Evolutionary conservation across 2,329 filamentous ascomycete genomes (phyloP).

Genomic region (Colletotrichum zoysiae): DNA sequence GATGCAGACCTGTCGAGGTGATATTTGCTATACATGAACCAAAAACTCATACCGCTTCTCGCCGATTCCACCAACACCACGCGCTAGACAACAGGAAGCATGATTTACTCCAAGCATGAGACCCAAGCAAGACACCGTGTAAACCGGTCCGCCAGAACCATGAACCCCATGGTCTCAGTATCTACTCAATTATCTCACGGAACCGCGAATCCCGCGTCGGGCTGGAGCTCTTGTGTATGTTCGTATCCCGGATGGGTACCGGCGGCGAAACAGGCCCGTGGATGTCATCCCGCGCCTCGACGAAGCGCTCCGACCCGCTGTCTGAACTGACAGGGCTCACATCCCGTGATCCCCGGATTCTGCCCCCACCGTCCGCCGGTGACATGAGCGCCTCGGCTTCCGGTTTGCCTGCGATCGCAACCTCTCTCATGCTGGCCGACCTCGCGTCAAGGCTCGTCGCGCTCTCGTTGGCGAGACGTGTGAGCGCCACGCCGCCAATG

Average conservation of each 20-base stretch:
- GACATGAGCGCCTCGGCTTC: not conserved
- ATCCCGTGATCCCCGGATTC: conserved; percentile 48
- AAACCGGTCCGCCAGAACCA: not conserved
- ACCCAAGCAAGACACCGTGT: not conserved
- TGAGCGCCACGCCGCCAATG: conserved; percentile 63
- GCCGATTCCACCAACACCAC: not conserved
- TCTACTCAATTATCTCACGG: conserved; percentile 65
- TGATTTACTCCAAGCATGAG: not conserved
- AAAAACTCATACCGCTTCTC: not conserved
- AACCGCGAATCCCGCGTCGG: conserved; percentile 71
- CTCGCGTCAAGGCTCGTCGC: conserved; percentile 58
- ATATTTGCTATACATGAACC: not conserved
- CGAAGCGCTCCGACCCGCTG: conserved; percentile 49
- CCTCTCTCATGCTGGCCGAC: conserved; percentile 59
- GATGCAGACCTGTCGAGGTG: not conserved
- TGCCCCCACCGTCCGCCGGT: conserved; percentile 44
- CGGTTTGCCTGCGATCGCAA: conserved; percentile 58
- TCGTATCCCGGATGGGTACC: conserved; percentile 51
- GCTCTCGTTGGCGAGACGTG: conserved; percentile 58
- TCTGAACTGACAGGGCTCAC: conserved; percentile 54
- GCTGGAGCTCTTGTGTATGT: conserved; percentile 59
- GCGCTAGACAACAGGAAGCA: not conserved
- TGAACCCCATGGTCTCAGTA: not conserved
- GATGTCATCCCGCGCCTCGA: conserved; percentile 58
- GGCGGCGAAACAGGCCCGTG: conserved; percentile 54